Percentiles rank a stretch among this genome's conserved stretches.
Evolutionary conservation across 2,329 filamentous ascomycete genomes (phyloP).

Genomic region (Trichoderma semiorbis): DNA sequence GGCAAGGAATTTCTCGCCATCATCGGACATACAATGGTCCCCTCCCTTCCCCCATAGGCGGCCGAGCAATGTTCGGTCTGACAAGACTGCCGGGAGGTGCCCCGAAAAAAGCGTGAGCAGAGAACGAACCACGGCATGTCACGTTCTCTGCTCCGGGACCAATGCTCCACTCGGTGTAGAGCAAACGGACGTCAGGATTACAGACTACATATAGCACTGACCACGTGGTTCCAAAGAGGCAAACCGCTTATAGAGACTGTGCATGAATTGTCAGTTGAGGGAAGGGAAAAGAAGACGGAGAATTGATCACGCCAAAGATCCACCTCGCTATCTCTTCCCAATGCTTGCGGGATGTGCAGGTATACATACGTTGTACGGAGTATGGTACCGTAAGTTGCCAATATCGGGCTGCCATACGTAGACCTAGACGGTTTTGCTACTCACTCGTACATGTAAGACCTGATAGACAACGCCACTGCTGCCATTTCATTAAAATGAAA

Average conservation of each 20-base stretch:
- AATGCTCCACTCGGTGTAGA: slow-evolving; percentile 1
- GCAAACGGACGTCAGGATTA: slow-evolving; percentile 12
- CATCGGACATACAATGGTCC: background rate
- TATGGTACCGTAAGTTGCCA: background rate
- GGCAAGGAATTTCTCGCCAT: background rate
- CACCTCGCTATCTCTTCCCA: background rate
- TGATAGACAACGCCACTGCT: slow-evolving; percentile 2
- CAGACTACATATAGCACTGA: slow-evolving; percentile 14
- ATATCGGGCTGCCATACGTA: background rate
- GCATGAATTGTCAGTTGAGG: background rate
- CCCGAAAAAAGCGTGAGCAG: background rate
- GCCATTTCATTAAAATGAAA: background rate
- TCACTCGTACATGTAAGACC: background rate
- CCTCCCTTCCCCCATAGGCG: background rate
- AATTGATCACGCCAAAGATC: slow-evolving; percentile 1
- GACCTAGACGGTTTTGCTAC: background rate
- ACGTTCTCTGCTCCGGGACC: slow-evolving; percentile 10
- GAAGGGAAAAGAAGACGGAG: background rate
- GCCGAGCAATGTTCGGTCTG: slow-evolving; percentile 9
- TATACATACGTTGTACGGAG: background rate
- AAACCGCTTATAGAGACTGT: slow-evolving; percentile 13
- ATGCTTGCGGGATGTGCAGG: background rate
- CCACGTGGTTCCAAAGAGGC: slow-evolving; percentile 20
- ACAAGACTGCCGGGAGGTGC: background rate
- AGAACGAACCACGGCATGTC: slow-evolving; percentile 12